Base-by-base conservation (phyloP, 2,329 filamentous ascomycete species). In the Zasmidium cellare region DNA sequence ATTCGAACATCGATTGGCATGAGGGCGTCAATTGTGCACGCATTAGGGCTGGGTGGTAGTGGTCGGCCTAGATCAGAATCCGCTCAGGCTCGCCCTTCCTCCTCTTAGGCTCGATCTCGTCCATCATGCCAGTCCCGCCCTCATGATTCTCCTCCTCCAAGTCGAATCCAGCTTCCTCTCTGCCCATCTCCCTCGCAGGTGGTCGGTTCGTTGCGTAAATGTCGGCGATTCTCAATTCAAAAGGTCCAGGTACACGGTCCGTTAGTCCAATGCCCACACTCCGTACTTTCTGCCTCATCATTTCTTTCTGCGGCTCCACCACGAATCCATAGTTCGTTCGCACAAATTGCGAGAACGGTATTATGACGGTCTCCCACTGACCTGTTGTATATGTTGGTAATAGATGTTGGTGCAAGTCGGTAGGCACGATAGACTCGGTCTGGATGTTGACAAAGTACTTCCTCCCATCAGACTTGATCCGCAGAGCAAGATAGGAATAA, bases 401-500 rank as follows among this genome's bases (percentile, higher is more conserved):
- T 51, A 94, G 82, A 75, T 99, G 94, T 74, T 99, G 94, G 74
- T 97, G 94, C 62, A 99, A 81, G 73, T 99, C 94, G n/a, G 92
- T 93, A 11, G 91, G 90, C 49, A 96, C 90, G 55, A 99, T 87
- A 1, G 90, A 90, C 71, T 99, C 93, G 2, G 92, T 96, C 79
- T 97, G 94, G 16, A 99, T 79, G 75, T 99, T 99, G 69, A 99
- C 86, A 57, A 96, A 91, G 78, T 97, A 99, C 68, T 90, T 89
- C 58, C 94, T 83, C 16, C 92, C 92, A 71, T 97, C 94, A 2
- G 90, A 93, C 74, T 92, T 94, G 67, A 99, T 82, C 14, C 92
- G 88, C 69, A 99, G 76, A 0, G 91, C 93, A 9, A 99, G 86
- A 75, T 92, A 97, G 12, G 83, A 79, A 76, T 96, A 97, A 2